A percentile compares a stretch with the other conserved stretches of the same genome.
Evolutionary conservation across 345 rosid genomes (phyloP).

Genomic region (Ricinus communis): DNA sequence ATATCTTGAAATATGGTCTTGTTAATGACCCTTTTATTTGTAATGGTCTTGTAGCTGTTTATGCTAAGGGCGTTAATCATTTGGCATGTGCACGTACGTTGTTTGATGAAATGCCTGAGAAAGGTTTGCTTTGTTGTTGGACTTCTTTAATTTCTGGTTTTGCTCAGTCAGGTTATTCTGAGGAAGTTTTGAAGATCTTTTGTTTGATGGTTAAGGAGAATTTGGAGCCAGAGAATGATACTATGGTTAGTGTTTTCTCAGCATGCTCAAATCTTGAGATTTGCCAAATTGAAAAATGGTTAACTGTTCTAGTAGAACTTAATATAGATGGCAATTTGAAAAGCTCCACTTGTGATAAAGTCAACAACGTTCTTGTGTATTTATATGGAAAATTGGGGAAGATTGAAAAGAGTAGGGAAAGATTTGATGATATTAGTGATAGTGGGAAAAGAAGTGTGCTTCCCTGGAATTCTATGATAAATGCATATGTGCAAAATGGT

Average conservation of each 20-base stretch:
- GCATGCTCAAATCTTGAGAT: constrained; percentile 35
- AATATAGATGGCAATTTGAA: background rate
- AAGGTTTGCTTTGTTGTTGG: constrained; percentile 31
- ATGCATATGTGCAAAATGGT: constrained; percentile 40
- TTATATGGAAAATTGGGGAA: constrained; percentile 44
- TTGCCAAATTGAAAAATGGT: constrained; percentile 35
- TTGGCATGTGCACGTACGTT: constrained; percentile 37
- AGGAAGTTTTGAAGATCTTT: constrained; percentile 38
- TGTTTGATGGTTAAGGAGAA: constrained; percentile 30
- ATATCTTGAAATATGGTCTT: constrained; percentile 32
- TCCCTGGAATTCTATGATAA: constrained; percentile 50
- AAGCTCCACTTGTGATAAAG: constrained; percentile 16
- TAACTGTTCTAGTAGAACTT: constrained; percentile 13
- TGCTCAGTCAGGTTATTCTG: constrained; percentile 28
- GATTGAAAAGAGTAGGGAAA: constrained; percentile 34
- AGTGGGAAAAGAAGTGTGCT: constrained; percentile 32
- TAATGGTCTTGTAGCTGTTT: constrained; percentile 30
- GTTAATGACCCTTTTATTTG: constrained; percentile 32
- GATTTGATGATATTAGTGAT: constrained; percentile 28
- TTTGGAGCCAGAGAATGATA: constrained; percentile 31
- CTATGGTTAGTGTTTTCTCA: constrained; percentile 40
- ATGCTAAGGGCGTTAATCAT: constrained; percentile 26
- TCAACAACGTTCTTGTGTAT: constrained; percentile 34
- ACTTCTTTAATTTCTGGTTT: constrained; percentile 39
- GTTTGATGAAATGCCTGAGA: constrained; percentile 48